These are phyloP conservation scores for Gamsiella multidivaricata DNA, from an alignment of 192 early-diverging fungal species.

Conservation along the genomic window DNA sequence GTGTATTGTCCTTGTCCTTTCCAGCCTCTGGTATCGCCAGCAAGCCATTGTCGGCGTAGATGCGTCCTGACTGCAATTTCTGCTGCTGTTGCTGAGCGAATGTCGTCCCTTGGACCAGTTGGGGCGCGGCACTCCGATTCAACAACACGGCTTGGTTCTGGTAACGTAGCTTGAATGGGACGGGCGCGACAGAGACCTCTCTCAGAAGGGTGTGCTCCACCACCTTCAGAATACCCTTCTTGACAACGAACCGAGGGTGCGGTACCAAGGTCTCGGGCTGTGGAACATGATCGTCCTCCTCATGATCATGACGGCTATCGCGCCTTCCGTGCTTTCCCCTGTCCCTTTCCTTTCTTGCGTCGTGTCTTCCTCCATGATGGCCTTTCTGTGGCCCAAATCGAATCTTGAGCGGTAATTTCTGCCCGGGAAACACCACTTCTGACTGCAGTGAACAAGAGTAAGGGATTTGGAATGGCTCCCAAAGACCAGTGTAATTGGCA, in stretches of 20 bases:
- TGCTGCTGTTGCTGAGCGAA: neutral
- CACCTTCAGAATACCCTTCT: constrained; percentile 42
- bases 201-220: constrained; percentile 39
- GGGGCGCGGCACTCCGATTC: too few relatives aligned
- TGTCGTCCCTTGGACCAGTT: neutral
- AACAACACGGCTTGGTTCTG: neutral
- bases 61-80: neutral
- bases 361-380: neutral
- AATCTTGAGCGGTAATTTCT: constrained; percentile 31
- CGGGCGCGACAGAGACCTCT: constrained; percentile 19
- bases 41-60: neutral
- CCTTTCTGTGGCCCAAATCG: constrained; percentile 9
- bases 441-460: constrained; percentile 36
- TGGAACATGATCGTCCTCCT: neutral
- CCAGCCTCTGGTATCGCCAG: neutral
- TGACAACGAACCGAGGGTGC: constrained; percentile 33
- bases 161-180: neutral
- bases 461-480: constrained; percentile 44
- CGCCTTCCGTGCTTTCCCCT: neutral
- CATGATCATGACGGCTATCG: neutral
- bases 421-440: constrained; percentile 29
- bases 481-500: constrained; percentile 41
- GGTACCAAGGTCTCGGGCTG: neutral
- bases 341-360: neutral
- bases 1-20: neutral